A percentile compares a stretch with the other conserved stretches of the same genome.
phyloP scores from a whole-genome alignment of 2,329 filamentous ascomycete genomes.

The Pyrenophora graminea region DNA sequence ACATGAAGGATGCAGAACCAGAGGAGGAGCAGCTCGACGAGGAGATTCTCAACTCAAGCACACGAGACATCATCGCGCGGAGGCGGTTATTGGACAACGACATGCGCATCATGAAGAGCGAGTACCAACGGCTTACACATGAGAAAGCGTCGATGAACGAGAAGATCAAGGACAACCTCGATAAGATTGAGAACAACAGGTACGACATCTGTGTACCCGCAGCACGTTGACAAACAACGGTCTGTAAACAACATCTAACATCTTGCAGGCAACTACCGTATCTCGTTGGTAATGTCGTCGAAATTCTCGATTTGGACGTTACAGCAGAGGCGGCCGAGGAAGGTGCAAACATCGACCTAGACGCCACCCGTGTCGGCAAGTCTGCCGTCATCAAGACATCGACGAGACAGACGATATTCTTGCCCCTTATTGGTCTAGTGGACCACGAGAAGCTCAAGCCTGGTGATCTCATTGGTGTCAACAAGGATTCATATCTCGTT shows the following conservation, averaged over 20 bases:
- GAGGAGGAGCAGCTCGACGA: conserved; percentile 80
- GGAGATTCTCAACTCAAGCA: conserved; percentile 90
- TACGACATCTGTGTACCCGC: conserved; percentile 50
- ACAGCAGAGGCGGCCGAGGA: conserved; percentile 95
- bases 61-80: conserved; percentile 90
- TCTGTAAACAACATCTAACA: conserved; percentile 6
- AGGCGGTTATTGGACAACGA: conserved; percentile 95
- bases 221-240: not conserved
- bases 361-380: conserved; percentile 95
- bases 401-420: conserved; percentile 96
- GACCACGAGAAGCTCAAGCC: conserved; percentile 95
- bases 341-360: conserved; percentile 96
- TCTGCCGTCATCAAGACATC: conserved; percentile 99
- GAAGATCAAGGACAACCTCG: conserved; percentile 98
- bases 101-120: conserved; percentile 97
- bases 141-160: conserved; percentile 96
- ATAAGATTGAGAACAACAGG: conserved; percentile 99
- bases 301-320: conserved; percentile 94
- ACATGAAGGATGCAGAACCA: conserved; percentile 82
- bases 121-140: conserved; percentile 89
- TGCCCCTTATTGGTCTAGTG: conserved; percentile 94
- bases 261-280: conserved; percentile 85
- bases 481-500: conserved; percentile 98
- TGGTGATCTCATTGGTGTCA: conserved; percentile 94
- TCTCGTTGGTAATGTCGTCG: conserved; percentile 96